Evolutionary conservation across 1,284 basidiomycete genomes (phyloP).

Genomic region (Cryptococcus sp.): DNA sequence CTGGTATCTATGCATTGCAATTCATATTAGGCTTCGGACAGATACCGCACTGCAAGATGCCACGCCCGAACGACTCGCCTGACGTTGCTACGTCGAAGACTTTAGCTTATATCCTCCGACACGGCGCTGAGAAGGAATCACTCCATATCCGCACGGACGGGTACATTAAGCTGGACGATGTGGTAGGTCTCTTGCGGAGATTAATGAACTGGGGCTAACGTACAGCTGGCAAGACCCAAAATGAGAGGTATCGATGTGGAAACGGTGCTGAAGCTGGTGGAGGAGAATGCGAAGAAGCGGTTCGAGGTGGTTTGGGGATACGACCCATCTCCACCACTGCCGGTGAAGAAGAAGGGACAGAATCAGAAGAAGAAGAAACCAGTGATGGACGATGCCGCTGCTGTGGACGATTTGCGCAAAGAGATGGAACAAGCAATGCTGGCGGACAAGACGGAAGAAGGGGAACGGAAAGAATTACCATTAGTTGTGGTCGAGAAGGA

Average conservation of each 20-base stretch:
- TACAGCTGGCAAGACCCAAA: slow-evolving; percentile 56
- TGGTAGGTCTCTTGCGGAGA: slow-evolving; percentile 55
- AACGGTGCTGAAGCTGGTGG: slow-evolving; percentile 66
- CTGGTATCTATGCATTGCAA: too few relatives aligned
- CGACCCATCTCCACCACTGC: slow-evolving; percentile 45
- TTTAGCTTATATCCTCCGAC: slow-evolving; percentile 75
- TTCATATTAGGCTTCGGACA: too few relatives aligned
- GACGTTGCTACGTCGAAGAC: slow-evolving; percentile 64
- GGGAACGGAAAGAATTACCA: slow-evolving; percentile 19
- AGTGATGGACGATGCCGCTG: slow-evolving; percentile 15
- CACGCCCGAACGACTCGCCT: slow-evolving; percentile 47
- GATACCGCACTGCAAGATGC: slow-evolving; percentile 18
- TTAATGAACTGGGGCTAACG: neutral
- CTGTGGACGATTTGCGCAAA: slow-evolving; percentile 16
- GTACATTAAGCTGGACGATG: slow-evolving; percentile 65
- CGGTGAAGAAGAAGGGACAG: slow-evolving; percentile 19
- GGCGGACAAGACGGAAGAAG: neutral
- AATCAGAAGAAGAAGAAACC: slow-evolving; percentile 13
- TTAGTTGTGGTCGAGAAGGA: slow-evolving; percentile 15
- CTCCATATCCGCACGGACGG: slow-evolving; percentile 73
- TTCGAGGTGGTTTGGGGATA: slow-evolving; percentile 65
- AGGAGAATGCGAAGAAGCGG: slow-evolving; percentile 69
- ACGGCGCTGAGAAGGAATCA: slow-evolving; percentile 72
- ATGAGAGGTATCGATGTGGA: slow-evolving; percentile 56
- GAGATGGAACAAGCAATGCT: neutral